These are phyloP conservation scores for Mallotus nudiflorus DNA, from an alignment of 345 rosid species.

Conservation along the genomic window DNA sequence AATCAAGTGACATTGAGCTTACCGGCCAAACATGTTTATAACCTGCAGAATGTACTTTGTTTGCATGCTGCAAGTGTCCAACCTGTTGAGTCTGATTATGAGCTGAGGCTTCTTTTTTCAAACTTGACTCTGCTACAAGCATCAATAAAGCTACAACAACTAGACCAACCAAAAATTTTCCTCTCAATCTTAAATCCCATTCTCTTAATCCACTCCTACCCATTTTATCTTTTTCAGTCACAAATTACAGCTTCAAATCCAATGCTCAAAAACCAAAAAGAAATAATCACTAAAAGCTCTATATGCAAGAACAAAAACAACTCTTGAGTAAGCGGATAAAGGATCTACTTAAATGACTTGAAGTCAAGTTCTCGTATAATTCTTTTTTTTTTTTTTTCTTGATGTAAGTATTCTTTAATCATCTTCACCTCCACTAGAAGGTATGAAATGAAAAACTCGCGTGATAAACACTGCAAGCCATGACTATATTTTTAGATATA, in stretches of 20 bases:
- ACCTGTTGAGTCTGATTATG: background rate
- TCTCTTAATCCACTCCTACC: slow-evolving; percentile 5
- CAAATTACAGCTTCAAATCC: background rate
- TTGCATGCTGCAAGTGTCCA: background rate
- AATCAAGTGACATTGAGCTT: too few relatives aligned
- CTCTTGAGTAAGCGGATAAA: background rate
- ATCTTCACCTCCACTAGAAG: too few relatives aligned
- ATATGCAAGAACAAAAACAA: too few relatives aligned
- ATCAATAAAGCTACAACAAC: slow-evolving; percentile 16
- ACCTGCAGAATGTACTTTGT: slow-evolving; percentile 6
- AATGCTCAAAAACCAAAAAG: background rate
- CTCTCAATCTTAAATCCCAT: slow-evolving; percentile 19
- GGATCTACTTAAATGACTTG: too few relatives aligned
- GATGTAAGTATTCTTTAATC: too few relatives aligned
- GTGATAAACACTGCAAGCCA: too few relatives aligned
- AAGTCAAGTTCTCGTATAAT: too few relatives aligned
- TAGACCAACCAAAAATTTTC: slow-evolving; percentile 15
- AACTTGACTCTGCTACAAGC: slow-evolving; percentile 24
- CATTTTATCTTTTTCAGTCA: slow-evolving; percentile 6
- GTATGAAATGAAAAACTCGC: too few relatives aligned
- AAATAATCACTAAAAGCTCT: background rate
- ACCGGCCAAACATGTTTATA: too few relatives aligned
- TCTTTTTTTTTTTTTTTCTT: too few relatives aligned
- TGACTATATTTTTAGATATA: too few relatives aligned
- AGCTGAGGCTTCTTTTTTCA: too few relatives aligned